phyloP scores from a whole-genome alignment of 352 stramenopile species.

The Pythium monospermum region DNA sequence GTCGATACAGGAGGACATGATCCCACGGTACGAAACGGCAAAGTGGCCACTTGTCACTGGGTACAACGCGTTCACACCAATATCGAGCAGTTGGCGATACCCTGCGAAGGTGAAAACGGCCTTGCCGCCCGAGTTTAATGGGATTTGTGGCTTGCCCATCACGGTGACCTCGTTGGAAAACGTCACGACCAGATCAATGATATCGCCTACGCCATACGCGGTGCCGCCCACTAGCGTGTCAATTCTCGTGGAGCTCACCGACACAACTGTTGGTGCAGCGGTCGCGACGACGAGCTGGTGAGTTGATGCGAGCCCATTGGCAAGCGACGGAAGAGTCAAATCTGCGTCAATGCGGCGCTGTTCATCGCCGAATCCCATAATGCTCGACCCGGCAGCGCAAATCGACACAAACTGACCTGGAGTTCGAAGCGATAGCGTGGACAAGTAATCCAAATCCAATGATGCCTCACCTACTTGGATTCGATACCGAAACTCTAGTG shows the following conservation, averaged over 20 bases:
- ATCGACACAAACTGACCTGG: constrained; percentile 13
- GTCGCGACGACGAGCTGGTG: constrained; percentile 40
- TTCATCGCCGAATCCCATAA: constrained; percentile 11
- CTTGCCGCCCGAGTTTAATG: constrained; percentile 41
- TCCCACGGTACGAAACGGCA: constrained; percentile 36
- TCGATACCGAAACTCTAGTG: constrained; percentile 65
- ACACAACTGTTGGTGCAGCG: constrained; percentile 27
- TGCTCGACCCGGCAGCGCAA: constrained; percentile 9
- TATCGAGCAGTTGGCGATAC: constrained; percentile 60
- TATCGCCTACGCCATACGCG: constrained; percentile 62
- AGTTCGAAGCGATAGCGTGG: constrained; percentile 31
- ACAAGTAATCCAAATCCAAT: constrained; percentile 48
- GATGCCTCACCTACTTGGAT: constrained; percentile 38
- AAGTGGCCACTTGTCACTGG: constrained; percentile 63
- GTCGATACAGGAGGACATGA: constrained; percentile 43
- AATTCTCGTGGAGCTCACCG: constrained; percentile 37
- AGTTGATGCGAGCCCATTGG: constrained; percentile 19
- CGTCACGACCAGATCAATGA: constrained; percentile 57
- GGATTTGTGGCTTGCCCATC: constrained; percentile 31
- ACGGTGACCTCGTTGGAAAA: constrained; percentile 61
- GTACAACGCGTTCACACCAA: constrained; percentile 48
- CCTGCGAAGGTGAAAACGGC: constrained; percentile 46
- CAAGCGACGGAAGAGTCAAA: constrained; percentile 30
- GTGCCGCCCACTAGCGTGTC: constrained; percentile 24
- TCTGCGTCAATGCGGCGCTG: constrained; percentile 25